Base-by-base conservation (phyloP, 352 stramenopile genomes). In the Thalassiosira pacifica region DNA sequence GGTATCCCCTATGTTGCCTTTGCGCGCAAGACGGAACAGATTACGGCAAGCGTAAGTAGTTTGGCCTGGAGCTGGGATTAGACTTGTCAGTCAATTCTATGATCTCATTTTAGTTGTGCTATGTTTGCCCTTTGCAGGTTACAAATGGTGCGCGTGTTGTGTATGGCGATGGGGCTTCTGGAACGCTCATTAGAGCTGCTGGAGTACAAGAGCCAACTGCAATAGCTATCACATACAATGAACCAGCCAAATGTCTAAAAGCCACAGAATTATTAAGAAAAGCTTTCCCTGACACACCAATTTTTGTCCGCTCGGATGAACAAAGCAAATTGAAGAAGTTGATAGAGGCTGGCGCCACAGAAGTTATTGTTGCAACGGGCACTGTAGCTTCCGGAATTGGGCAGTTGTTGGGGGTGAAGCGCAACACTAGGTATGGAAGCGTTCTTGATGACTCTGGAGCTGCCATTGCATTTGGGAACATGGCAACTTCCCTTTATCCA, bases 141-240 rank as follows among this genome's bases (percentile, higher is more conserved):
- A 63, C 79, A 27, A 73, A 87, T 57, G 90, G 87, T 13, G 84
- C 80, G 18, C 77, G 83, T 24, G 90, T 93, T 40, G 85, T 93
- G 22, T 93, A 88, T 79, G 90, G 90, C 27, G 88, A 93, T 73
- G 90, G 85, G 53, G 78, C 79, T 16, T 84, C 70, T 57, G 63
- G 65, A 48, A 63, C 76, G 16, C 76, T 93, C 1, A 79, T 91
- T 19, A 81, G 76, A 74, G 90, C 90, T 32, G 85, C 88, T 71
- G 90, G 90, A 18, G 90, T 93, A n/a, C 83, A 86, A 55, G 64
- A 85, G 34, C 90, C 90, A n/a, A 86, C 72, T 60, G 90, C 90
- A 16, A 85, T 92, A 42, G 75, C 89, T 13, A 81, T 93, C 2
- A 92, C 88, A 18, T 93, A 92, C 42, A 34, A 59, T 32, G 79